A percentile compares a stretch with the other conserved stretches of the same genome.
Conservation (phyloP, 148 eudicot genomes). For the Camellia sinensis region DNA sequence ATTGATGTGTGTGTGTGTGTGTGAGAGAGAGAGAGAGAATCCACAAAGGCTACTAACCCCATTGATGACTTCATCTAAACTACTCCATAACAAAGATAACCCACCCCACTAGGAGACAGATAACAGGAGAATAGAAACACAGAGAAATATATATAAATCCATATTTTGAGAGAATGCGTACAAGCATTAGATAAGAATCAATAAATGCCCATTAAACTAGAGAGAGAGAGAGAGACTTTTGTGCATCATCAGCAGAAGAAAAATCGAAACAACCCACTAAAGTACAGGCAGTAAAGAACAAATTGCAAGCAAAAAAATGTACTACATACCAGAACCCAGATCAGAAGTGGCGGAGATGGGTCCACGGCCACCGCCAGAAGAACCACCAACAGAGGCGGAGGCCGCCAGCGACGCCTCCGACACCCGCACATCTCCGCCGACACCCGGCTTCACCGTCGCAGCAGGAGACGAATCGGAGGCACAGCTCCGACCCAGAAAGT, state of each 20-base stretch:
- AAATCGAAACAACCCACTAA: not conserved
- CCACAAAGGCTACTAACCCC: conserved; percentile 20
- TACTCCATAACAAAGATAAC: conserved; percentile 28
- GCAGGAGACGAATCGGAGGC: conserved; percentile 30
- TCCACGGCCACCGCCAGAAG: conserved; percentile 34
- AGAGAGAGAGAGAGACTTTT: conserved; percentile 1
- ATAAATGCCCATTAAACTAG: not conserved
- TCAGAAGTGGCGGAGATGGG: conserved; percentile 42
- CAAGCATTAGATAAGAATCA: not conserved
- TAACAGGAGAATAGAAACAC: not conserved
- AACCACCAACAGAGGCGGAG: conserved; percentile 32
- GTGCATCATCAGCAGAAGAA: conserved; percentile 6
- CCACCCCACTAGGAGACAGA: conserved; percentile 15
- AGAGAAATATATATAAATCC: not conserved
- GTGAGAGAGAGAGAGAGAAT: not conserved
- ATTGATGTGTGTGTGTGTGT: too few species aligned
- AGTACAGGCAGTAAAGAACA: not conserved
- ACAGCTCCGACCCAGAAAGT: conserved; percentile 44
- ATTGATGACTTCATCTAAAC: conserved; percentile 32
- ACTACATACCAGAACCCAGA: conserved; percentile 44
- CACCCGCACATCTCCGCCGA: conserved; percentile 16
- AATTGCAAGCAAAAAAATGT: not conserved
- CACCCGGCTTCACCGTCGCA: conserved; percentile 19
- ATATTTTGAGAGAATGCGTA: not conserved
- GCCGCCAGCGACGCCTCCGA: conserved; percentile 37